Evolutionary conservation across 2,329 filamentous ascomycete genomes (phyloP), one percentile per base, ranked within the genome.

Genomic region (Claviceps quebecensis): DNA sequence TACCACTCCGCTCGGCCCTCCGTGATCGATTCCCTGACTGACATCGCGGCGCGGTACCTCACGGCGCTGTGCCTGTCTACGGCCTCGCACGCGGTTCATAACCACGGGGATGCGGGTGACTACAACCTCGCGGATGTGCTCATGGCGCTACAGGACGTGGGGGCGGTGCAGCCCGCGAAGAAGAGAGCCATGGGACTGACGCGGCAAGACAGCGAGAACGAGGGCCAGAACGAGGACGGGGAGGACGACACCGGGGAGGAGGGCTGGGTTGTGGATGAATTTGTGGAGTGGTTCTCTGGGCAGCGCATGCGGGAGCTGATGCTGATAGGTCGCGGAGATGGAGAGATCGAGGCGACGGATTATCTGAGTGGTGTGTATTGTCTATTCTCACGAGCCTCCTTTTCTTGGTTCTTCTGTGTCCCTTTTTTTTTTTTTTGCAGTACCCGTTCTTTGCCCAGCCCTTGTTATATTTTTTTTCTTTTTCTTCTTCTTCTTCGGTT

Each of bases 11-110:
- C 88, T 48, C 82, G 82, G 51, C 83, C 87, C 2, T 84, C 84
- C 3, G 89, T 94, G 6, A 74, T 96, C 52, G 90, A 97, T 69
- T 83, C 86, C 9, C 67, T 96, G n/a, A 86, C 88, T 14, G 89
- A 96, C 67, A 76, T 97, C 7, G 83, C 88, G 0, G 86, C 84
- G 44, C 82, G 86, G 57, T 95, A 96, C 67, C 72, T 97, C 53
- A 72, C 80, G 22, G 71, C 87, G 3, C 79, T 96, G 19, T 87
- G 86, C 55, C 77, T 82, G 55, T 76, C 80, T 38, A 85, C 89
- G 0, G 84, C 84, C 3, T 71, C 75, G 23, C 83, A 91, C 66
- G 85, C 87, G 4, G 72, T 75, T 16, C 79, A 83, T 57, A 86
- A 83, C 63, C 77, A 81, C 57, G 77, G 80, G 55, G 73, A 80